Percentiles rank a stretch among this genome's conserved stretches.
phyloP scores from a whole-genome alignment of 441 rosid species.

The Mallotus repandus region DNA sequence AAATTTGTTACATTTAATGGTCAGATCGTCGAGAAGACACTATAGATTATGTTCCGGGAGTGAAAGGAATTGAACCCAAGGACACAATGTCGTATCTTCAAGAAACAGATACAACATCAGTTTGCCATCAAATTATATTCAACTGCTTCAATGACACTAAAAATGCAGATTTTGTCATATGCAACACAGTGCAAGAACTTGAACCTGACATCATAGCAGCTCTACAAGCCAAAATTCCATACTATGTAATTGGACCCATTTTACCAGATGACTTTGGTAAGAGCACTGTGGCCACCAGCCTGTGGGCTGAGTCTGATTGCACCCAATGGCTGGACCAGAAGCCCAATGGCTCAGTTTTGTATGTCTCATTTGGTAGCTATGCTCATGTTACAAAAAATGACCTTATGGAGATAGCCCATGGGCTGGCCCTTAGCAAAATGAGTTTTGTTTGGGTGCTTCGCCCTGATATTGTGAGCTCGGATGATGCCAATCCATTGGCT shows the following conservation, averaged over 20 bases:
- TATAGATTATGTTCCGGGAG: conserved; percentile 62
- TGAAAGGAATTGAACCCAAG: conserved; percentile 39
- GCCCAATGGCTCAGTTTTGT: conserved; percentile 54
- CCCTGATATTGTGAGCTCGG: conserved; percentile 46
- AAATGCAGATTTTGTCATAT: conserved; percentile 49
- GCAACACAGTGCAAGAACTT: conserved; percentile 56
- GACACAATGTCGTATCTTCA: conserved; percentile 61
- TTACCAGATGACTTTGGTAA: conserved; percentile 36
- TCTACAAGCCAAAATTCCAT: conserved; percentile 41
- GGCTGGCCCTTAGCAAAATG: conserved; percentile 47
- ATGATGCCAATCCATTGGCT: conserved; percentile 46
- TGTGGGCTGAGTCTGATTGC: conserved; percentile 71
- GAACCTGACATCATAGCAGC: conserved; percentile 48
- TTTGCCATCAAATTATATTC: conserved; percentile 39
- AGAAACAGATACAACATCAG: conserved; percentile 33
- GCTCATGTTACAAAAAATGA: conserved; percentile 54
- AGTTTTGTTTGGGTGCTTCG: conserved; percentile 59
- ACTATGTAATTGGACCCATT: conserved; percentile 59
- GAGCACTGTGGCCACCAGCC: conserved; percentile 49
- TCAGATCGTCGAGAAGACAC: conserved; percentile 45
- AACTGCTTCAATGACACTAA: conserved; percentile 42
- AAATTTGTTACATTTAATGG: background rate
- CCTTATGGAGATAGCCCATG: conserved; percentile 55
- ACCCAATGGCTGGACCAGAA: conserved; percentile 51
- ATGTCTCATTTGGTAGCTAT: conserved; percentile 69